Conservation (phyloP, 495 filamentous ascomycete genomes). For the Echria macrotheca region DNA sequence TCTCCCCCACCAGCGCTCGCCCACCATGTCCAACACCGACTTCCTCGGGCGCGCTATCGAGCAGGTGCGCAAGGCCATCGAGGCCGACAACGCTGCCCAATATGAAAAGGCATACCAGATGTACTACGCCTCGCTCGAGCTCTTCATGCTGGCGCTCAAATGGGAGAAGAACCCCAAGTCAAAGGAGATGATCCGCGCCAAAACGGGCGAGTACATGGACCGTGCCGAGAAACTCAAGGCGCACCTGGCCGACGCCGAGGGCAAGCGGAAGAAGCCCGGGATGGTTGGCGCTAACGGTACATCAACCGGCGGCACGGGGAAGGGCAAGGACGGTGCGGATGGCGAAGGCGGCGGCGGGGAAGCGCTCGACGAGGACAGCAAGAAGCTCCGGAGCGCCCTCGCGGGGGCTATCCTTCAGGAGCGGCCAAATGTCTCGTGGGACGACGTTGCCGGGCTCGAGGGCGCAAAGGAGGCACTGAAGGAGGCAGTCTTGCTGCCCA, state of each 20-base stretch:
- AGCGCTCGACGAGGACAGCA: slow-evolving; percentile 78
- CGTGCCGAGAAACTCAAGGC: slow-evolving; percentile 95
- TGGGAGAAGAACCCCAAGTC: slow-evolving; percentile 97
- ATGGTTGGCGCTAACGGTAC: slow-evolving; percentile 86
- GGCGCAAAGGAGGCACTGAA: slow-evolving; percentile 94
- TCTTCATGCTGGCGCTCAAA: slow-evolving; percentile 95
- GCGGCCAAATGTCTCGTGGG: slow-evolving; percentile 93
- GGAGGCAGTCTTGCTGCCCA: slow-evolving; percentile 93
- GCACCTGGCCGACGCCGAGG: slow-evolving; percentile 72
- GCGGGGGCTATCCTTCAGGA: slow-evolving; percentile 90
- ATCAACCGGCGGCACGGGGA: slow-evolving; percentile 58
- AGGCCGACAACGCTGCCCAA: slow-evolving; percentile 87
- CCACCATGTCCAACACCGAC: slow-evolving; percentile 89
- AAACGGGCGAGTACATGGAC: slow-evolving; percentile 95
- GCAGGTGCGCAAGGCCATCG: slow-evolving; percentile 93
- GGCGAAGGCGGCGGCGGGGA: slow-evolving; percentile 57
- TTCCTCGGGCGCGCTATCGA: slow-evolving; percentile 95
- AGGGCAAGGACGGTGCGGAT: slow-evolving; percentile 45
- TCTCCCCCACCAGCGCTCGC: slow-evolving; percentile 8
- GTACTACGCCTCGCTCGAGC: slow-evolving; percentile 89
- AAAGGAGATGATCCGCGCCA: slow-evolving; percentile 93
- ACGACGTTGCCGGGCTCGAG: slow-evolving; percentile 96
- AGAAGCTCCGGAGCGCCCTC: slow-evolving; percentile 87
- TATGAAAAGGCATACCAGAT: slow-evolving; percentile 94
- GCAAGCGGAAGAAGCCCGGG: slow-evolving; percentile 63